Evolutionary conservation across 225 moss, liverwort and hornwort species (phyloP).

Genomic region (Pseudisothecium myosuroides): DNA sequence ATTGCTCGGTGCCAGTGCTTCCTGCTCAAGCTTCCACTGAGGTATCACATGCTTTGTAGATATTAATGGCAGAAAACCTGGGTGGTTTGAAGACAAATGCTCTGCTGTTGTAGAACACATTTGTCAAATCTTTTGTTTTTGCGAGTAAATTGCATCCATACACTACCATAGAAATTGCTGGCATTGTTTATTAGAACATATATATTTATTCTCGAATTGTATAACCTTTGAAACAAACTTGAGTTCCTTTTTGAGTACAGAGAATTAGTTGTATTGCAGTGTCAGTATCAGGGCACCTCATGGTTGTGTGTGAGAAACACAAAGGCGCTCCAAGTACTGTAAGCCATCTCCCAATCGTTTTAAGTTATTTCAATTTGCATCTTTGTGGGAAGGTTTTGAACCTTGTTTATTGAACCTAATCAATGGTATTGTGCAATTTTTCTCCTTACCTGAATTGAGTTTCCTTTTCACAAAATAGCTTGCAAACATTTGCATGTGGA

Average conservation of each 20-base stretch:
- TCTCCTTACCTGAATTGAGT: background rate
- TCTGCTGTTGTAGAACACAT: background rate
- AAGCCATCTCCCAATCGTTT: background rate
- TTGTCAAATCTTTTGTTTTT: background rate
- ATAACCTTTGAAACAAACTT: background rate
- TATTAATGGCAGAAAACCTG: background rate
- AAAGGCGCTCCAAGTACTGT: constrained; percentile 44
- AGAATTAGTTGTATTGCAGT: constrained; percentile 28
- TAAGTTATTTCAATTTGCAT: background rate
- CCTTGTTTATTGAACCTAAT: background rate
- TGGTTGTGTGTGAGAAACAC: constrained; percentile 63
- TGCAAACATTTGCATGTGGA: background rate
- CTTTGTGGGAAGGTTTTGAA: background rate
- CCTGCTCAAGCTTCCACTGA: constrained; percentile 12
- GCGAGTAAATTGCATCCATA: background rate
- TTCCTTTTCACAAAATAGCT: background rate
- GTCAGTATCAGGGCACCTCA: constrained; percentile 29
- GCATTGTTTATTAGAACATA: background rate
- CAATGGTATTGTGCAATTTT: background rate
- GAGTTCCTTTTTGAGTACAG: background rate
- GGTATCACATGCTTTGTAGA: background rate
- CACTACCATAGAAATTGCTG: background rate
- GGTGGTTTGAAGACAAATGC: background rate
- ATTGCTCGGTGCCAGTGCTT: constrained; percentile 20
- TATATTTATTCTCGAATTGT: background rate